phyloP scores from a whole-genome alignment of 176 grass and related monocot genomes.

The Ensete ventricosum region DNA sequence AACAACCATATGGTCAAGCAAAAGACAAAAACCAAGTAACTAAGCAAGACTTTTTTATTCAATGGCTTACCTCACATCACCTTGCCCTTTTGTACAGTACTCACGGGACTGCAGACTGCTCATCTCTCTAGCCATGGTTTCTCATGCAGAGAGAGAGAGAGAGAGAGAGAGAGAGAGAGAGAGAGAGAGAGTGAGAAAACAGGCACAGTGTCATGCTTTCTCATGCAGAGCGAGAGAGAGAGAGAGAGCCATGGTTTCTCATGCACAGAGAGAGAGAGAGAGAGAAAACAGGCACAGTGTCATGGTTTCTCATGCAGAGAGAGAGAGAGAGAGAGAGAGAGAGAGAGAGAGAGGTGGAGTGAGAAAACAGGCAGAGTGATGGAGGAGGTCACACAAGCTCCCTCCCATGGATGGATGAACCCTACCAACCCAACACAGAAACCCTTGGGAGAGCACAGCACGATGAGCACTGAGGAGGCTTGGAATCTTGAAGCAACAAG shows the following conservation, averaged over 20 bases:
- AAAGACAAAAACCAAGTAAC: background rate
- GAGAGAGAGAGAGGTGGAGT: background rate
- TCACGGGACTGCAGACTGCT: too few relatives aligned
- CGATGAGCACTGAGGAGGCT: background rate
- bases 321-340: background rate
- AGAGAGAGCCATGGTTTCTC: too few relatives aligned
- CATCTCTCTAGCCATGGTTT: too few relatives aligned
- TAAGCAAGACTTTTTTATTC: background rate
- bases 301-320: too few relatives aligned
- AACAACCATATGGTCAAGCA: background rate
- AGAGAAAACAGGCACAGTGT: too few relatives aligned
- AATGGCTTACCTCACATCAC: background rate
- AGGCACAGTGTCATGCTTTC: too few relatives aligned
- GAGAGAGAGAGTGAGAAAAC: too few relatives aligned
- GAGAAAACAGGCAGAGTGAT: too few relatives aligned
- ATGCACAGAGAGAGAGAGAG: too few relatives aligned
- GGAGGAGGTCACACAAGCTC: slow-evolving; percentile 14
- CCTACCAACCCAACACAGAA: slow-evolving; percentile 60
- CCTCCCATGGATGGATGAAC: slow-evolving; percentile 41
- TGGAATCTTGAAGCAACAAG: background rate
- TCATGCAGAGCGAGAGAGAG: too few relatives aligned
- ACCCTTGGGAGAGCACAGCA: slow-evolving; percentile 20
- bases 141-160: too few relatives aligned
- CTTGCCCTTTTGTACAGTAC: background rate
- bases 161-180: too few relatives aligned